Evolutionary conservation across 1,284 basidiomycete genomes (phyloP).

Genomic region (Marasmius fiardii): DNA sequence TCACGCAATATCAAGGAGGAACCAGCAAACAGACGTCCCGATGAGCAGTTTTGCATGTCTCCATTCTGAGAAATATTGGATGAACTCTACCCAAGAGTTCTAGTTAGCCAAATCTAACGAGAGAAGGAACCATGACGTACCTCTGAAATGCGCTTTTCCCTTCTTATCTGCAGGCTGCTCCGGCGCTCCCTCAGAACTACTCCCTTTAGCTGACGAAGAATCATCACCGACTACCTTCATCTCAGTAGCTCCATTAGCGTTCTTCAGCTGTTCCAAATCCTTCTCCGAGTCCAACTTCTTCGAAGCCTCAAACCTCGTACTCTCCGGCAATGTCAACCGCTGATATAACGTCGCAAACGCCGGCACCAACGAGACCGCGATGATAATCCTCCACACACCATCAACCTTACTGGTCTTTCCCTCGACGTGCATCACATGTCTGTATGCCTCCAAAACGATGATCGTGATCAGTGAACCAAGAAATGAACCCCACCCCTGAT

Average conservation of each 20-base stretch:
- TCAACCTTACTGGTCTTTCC: constrained; percentile 54
- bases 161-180: constrained; percentile 28
- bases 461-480: constrained; percentile 65
- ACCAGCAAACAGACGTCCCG: constrained; percentile 18
- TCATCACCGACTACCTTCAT: neutral
- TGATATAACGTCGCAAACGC: constrained; percentile 45
- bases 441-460: constrained; percentile 69
- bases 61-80: constrained; percentile 17
- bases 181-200: constrained; percentile 5
- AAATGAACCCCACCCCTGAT: constrained; percentile 75
- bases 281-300: constrained; percentile 29
- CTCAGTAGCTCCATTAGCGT: constrained; percentile 18
- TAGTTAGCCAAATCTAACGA: neutral
- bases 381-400: constrained; percentile 30
- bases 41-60: constrained; percentile 16
- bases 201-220: neutral
- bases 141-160: constrained; percentile 36
- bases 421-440: constrained; percentile 52
- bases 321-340: constrained; percentile 72
- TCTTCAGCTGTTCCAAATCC: constrained; percentile 37
- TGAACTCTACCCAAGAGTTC: constrained; percentile 10
- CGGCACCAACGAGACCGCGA: constrained; percentile 38
- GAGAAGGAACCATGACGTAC: constrained; percentile 15
- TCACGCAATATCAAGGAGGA: constrained; percentile 19
- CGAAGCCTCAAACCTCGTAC: constrained; percentile 50